These are phyloP conservation scores for Torrubiellomyces zombiae DNA, from an alignment of 2,329 filamentous ascomycete species.

Conservation along the genomic window DNA sequence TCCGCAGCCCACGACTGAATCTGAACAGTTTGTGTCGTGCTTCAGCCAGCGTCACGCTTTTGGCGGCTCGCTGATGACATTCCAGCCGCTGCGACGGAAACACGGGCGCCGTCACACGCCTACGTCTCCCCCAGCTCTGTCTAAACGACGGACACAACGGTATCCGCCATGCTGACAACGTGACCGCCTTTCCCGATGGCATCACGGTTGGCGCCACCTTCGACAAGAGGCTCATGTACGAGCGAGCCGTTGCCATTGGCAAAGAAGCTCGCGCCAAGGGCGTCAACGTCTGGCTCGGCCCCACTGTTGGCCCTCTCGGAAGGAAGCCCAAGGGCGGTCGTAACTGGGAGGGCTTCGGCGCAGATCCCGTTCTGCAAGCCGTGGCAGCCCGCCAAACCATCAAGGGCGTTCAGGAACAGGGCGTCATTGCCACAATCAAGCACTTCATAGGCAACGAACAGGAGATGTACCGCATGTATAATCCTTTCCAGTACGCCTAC, in stretches of 20 bases:
- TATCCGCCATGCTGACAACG: slow-evolving; percentile 55
- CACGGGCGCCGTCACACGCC: slow-evolving; percentile 50
- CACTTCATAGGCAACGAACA: slow-evolving; percentile 40
- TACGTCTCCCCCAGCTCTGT: slow-evolving; percentile 58
- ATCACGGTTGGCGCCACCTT: slow-evolving; percentile 62
- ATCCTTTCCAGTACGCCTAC: slow-evolving; percentile 31
- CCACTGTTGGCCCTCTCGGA: slow-evolving; percentile 53
- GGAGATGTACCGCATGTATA: slow-evolving; percentile 48
- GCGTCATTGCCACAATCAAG: slow-evolving; percentile 39
- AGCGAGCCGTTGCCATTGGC: slow-evolving; percentile 50
- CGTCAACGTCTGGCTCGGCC: slow-evolving; percentile 53
- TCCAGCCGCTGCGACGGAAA: slow-evolving; percentile 55
- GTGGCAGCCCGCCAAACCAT: slow-evolving; percentile 66
- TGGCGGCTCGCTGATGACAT: slow-evolving; percentile 3
- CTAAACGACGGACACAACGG: slow-evolving; percentile 58
- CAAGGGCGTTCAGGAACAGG: slow-evolving; percentile 45
- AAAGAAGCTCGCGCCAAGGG: slow-evolving; percentile 60
- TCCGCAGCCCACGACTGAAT: no score
- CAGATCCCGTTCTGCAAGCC: slow-evolving; percentile 58
- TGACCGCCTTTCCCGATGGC: slow-evolving; percentile 64
- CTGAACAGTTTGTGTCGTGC: no score
- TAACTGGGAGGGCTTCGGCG: slow-evolving; percentile 61
- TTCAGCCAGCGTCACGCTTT: no score
- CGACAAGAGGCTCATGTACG: slow-evolving; percentile 55
- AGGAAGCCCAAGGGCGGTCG: slow-evolving; percentile 56